These are phyloP conservation scores for Tolypocladium tundrense DNA, from an alignment of 2,329 filamentous ascomycete species.

Conservation along the genomic window DNA sequence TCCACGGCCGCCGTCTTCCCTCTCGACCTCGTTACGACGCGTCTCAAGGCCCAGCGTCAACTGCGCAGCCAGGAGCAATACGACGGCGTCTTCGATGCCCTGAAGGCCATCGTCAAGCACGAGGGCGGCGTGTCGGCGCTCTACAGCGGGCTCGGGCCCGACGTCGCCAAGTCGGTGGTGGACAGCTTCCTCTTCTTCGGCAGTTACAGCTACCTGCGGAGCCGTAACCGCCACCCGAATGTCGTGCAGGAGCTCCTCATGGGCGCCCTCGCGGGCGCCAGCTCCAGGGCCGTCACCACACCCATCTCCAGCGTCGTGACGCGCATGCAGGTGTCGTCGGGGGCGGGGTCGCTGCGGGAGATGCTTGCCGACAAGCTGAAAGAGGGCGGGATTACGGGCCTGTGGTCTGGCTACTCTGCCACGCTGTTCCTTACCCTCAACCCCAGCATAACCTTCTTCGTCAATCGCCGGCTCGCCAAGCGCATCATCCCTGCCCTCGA, in stretches of 20 bases:
- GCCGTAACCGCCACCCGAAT: slow-evolving; percentile 36
- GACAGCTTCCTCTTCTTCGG: slow-evolving; percentile 85
- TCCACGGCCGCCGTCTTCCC: slow-evolving; percentile 75
- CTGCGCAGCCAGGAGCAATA: slow-evolving; percentile 43
- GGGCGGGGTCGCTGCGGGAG: slow-evolving; percentile 34
- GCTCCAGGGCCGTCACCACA: slow-evolving; percentile 66
- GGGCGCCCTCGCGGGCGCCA: slow-evolving; percentile 63
- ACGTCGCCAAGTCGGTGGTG: slow-evolving; percentile 55
- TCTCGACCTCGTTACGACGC: slow-evolving; percentile 69
- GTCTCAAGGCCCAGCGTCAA: slow-evolving; percentile 68
- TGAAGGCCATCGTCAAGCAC: slow-evolving; percentile 56
- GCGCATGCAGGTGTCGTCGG: slow-evolving; percentile 61
- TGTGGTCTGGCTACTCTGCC: slow-evolving; percentile 85
- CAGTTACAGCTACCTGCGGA: slow-evolving; percentile 52
- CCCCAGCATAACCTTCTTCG: slow-evolving; percentile 74
- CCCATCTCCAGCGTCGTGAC: slow-evolving; percentile 77
- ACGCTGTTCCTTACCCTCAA: slow-evolving; percentile 73
- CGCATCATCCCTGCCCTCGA: slow-evolving; percentile 41
- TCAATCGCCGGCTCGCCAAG: slow-evolving; percentile 63
- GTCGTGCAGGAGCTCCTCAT: slow-evolving; percentile 64
- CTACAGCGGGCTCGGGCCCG: slow-evolving; percentile 54
- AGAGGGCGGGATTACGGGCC: slow-evolving; percentile 63
- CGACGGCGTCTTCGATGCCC: slow-evolving; percentile 56
- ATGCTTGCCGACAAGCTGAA: slow-evolving; percentile 53
- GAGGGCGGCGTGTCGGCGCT: slow-evolving; percentile 64